Evolutionary conservation across 2,329 filamentous ascomycete species (phyloP), one percentile per base, ranked within the genome.

Genomic region (Ramichloridium luteum): DNA sequence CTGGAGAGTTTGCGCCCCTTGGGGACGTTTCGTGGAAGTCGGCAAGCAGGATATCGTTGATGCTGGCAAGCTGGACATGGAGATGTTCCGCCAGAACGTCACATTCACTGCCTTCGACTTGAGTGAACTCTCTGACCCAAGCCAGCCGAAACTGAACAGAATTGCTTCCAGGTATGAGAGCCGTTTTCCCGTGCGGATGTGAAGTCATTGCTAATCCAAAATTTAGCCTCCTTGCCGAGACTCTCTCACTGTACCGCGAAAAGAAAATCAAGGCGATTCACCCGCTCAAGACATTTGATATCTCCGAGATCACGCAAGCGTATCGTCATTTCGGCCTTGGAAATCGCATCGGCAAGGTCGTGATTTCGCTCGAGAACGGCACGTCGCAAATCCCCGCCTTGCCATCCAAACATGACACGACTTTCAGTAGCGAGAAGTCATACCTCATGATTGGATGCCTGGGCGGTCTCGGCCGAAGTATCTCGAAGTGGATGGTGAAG

Each of bases 11-110:
- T 8, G 8, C 18, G 53, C 9, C 45, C 50, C 5, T 31, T 50
- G 47, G 15, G 54, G 55, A 4, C 33, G 39, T 3, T 39, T 58
- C 44, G 26, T 46, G 2, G 49, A 51, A 25, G 38, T 49, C 5
- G 46, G 45, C 25, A 45, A 41, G 26, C 12, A n/a, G 10, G 43
- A 49, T 17, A 30, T 46, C 13, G 11, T 26, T 5, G 27, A 16
- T 9, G 34, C 31, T n/a, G 26, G n/a, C 1, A 15, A 12, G 2
- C 35, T 44, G 9, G 28, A 33, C 3, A 38, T 45, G 34, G 4
- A 13, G 2, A 13, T 20, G 4, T 44, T 44, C 27, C n/a, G 10
- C n/a, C 12, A 27, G 4, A 35, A 34, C 17, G 15, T 11, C 4
- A 35, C 31, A 6, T 40, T 37, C 20, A n/a, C 31, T 6, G 25